Base-by-base conservation (phyloP, 2,329 filamentous ascomycete species). In the Diplodia corticola region DNA sequence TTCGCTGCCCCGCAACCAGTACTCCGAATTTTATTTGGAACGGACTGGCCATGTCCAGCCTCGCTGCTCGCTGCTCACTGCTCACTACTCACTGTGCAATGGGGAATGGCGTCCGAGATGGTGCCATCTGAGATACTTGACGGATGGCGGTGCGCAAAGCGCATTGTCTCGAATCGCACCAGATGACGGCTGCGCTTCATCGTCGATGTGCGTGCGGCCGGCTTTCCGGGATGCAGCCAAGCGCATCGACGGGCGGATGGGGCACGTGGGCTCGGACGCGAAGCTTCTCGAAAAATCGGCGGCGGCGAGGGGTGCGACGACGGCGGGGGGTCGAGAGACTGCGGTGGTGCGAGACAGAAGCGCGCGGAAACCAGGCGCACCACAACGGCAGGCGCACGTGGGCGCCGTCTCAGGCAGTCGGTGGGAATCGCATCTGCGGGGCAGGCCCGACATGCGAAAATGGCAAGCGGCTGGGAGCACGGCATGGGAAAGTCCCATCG, bases 401-500 rank as follows among this genome's bases (percentile, higher is more conserved):
- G 57, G 57, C 57, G 57, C 13, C 57, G 22, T 44, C 20, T 20
- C 33, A 26, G 54, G n/a, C 35, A 15, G 54, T n/a, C 17, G 40
- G 24, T 26, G 26, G 24, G 26, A 61, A 33, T 50, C 44, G 57
- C 57, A 61, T 61, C 40, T 61, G 55, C 55, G 55, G 55, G 35
- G 55, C 15, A 20, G 33, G 20, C 7, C 24, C 15, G 33, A n/a
- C 24, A 48, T 60, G 55, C 55, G 55, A n/a, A 35, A 50, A 24
- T 61, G n/a, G 40, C 22, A 6, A 44, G 54, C 35, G 35, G 54
- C 30, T 13, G 54, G 54, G 22, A 44, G 54, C 20, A 26, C 4
- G 33, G 35, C 54, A 60, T 60, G 55, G 55, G 37, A 60, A 60
- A 48, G 55, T 22, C 13, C 15, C 55, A 60, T 60, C 37, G 55